phyloP scores from a whole-genome alignment of 495 filamentous ascomycete genomes.

The Xylona heveae region DNA sequence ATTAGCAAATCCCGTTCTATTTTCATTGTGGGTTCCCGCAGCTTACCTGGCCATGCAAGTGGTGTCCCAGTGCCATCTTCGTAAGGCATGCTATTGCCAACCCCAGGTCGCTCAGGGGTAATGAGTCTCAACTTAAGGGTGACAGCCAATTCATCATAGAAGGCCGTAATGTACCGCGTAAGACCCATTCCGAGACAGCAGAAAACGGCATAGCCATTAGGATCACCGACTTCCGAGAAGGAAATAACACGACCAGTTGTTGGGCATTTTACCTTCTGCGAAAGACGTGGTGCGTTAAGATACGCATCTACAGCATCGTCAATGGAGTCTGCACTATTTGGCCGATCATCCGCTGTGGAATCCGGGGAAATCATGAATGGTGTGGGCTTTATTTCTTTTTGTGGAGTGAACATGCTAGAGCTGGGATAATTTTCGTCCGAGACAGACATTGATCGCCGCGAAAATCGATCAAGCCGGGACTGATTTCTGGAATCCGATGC shows the following conservation, averaged over 20 bases:
- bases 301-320: constrained; percentile 78
- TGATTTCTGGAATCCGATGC: neutral
- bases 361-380: no score
- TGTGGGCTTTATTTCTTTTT: no score
- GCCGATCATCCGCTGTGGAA: constrained; percentile 25
- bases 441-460: neutral
- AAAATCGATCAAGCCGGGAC: constrained; percentile 1
- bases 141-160: constrained; percentile 89
- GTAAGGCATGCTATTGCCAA: constrained; percentile 79
- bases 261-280: constrained; percentile 69
- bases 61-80: constrained; percentile 62
- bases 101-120: constrained; percentile 83
- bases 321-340: constrained; percentile 63
- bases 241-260: constrained; percentile 73
- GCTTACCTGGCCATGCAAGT: constrained; percentile 80
- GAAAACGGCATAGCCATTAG: constrained; percentile 77
- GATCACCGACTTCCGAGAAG: constrained; percentile 93
- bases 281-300: constrained; percentile 59
- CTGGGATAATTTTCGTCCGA: constrained; percentile 9
- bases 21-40: neutral
- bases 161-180: constrained; percentile 87
- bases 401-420: constrained; percentile 17
- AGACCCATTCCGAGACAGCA: constrained; percentile 97
- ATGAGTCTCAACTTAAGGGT: constrained; percentile 79
- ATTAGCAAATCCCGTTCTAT: constrained; percentile 5